Conservation (phyloP, 2,329 filamentous ascomycete genomes). For the Exophiala alcalophila region DNA sequence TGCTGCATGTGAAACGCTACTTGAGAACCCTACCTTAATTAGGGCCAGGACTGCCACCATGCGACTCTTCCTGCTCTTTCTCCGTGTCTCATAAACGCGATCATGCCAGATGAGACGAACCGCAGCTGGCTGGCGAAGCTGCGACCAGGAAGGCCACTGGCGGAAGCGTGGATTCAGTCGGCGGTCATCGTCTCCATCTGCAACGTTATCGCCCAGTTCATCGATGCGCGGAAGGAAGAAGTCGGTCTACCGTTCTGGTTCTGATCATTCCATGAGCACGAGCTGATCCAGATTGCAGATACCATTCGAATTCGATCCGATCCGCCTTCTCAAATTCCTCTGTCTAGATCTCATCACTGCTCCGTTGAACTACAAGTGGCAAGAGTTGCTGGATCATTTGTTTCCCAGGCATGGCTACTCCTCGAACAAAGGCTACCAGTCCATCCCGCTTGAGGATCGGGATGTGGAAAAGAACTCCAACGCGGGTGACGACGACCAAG, state of each 20-base stretch:
- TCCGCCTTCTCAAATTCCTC: constrained; percentile 54
- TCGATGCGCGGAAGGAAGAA: constrained; percentile 49
- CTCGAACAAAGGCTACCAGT: constrained; percentile 1
- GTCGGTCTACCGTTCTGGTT: constrained; percentile 33
- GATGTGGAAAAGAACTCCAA: constrained; percentile 20
- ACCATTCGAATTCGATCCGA: constrained; percentile 47
- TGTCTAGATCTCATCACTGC: constrained; percentile 53
- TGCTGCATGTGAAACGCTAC: too few species aligned
- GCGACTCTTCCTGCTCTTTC: too few species aligned
- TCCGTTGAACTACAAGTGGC: constrained; percentile 59
- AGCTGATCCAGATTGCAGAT: constrained; percentile 31
- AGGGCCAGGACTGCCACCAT: too few species aligned
- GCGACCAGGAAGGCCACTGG: constrained; percentile 46
- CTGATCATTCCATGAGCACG: too few species aligned
- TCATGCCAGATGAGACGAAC: not conserved
- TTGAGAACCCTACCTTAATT: too few species aligned
- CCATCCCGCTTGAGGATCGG: constrained; percentile 18
- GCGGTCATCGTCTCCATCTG: constrained; percentile 52
- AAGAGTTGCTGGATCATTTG: constrained; percentile 53
- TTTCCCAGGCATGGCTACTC: constrained; percentile 45
- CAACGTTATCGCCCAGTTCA: constrained; percentile 55
- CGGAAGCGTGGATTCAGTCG: constrained; percentile 54
- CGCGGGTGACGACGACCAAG: constrained; percentile 17
- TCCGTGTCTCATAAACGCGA: too few species aligned
- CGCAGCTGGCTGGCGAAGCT: constrained; percentile 2